These are phyloP conservation scores for Calonectria fujianensis DNA, from an alignment of 2,329 filamentous ascomycete species.

Conservation along the genomic window DNA sequence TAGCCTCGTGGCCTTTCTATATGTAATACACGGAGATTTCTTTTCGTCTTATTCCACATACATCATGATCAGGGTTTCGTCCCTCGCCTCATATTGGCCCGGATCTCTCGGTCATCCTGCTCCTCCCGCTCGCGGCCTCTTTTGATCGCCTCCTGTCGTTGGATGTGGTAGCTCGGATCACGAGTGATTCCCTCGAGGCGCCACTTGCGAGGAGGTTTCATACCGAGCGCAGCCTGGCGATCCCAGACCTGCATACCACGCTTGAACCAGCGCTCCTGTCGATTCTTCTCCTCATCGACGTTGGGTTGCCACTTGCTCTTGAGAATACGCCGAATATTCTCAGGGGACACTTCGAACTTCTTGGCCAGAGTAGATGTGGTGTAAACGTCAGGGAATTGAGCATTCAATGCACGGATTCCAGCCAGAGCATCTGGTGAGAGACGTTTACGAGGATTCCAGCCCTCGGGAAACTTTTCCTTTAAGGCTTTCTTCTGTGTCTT, in stretches of 20 bases:
- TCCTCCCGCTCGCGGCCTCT: constrained; percentile 58
- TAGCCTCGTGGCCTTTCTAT: constrained; percentile 27
- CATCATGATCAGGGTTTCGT: constrained; percentile 18
- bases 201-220: constrained; percentile 78
- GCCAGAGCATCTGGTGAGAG: constrained; percentile 93
- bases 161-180: constrained; percentile 65
- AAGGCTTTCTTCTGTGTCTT: constrained; percentile 84
- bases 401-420: constrained; percentile 90
- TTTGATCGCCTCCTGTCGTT: constrained; percentile 54
- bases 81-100: constrained; percentile 18
- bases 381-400: constrained; percentile 85
- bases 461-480: constrained; percentile 85
- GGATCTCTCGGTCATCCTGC: constrained; percentile 51
- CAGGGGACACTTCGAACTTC: constrained; percentile 90
- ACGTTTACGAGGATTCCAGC: constrained; percentile 89
- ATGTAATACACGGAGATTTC: constrained; percentile 27
- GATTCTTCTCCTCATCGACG: constrained; percentile 74
- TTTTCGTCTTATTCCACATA: constrained; percentile 17
- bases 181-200: constrained; percentile 71
- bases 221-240: constrained; percentile 75
- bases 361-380: constrained; percentile 83
- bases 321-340: constrained; percentile 91
- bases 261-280: constrained; percentile 77
- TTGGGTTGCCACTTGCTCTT: constrained; percentile 84
- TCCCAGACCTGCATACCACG: constrained; percentile 77